These are phyloP conservation scores for Arabidopsis thaliana DNA, from an alignment of 345 rosid genomes.

Conservation along the genomic window TAIR10.1 NC_003070.9:1503001-1503500, in stretches of 20 bases:
- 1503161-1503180: conserved; percentile 92
- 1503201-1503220: conserved; percentile 48
- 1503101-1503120: conserved; percentile 65
- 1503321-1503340: conserved; percentile 14
- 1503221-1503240: conserved; percentile 50
- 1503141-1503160: conserved; percentile 82
- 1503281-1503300: conserved; percentile 11
- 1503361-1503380: not conserved
- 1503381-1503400: not conserved
- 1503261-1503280: conserved; percentile 42
- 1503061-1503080: conserved; percentile 78
- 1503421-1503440: conserved; percentile 4
- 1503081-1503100: conserved; percentile 87
- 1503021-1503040: conserved; percentile 67
- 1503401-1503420: not conserved
- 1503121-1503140: conserved; percentile 84
- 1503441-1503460: conserved; percentile 13
- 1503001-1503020: conserved; percentile 69
- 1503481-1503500: not conserved
- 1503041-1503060: conserved; percentile 80
- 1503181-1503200: conserved; percentile 57
- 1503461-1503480: not conserved
- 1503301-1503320: not conserved
- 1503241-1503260: conserved; percentile 73
- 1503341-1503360: not conserved